Evolutionary conservation across 305 asterid genomes (phyloP).

Genomic region (Fraxinus velutina): DNA sequence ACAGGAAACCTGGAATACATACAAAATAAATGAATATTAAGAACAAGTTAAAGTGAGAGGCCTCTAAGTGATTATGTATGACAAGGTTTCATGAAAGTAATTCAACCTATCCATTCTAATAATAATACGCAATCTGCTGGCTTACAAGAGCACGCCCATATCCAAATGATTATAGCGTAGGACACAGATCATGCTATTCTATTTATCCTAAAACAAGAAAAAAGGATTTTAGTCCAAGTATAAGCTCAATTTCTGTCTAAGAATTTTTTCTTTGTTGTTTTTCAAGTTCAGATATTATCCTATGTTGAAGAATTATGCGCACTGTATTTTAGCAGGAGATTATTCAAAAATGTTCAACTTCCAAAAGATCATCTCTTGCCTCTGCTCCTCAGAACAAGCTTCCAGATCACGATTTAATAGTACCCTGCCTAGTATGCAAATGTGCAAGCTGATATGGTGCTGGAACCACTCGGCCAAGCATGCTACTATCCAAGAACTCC

Average conservation of each 20-base stretch:
- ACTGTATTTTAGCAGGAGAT: not conserved
- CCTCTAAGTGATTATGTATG: slow-evolving; percentile 13
- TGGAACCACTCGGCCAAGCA: not conserved
- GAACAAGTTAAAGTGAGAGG: slow-evolving; percentile 21
- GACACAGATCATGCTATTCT: not conserved
- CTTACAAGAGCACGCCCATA: not conserved
- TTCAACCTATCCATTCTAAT: not conserved
- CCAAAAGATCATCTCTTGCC: not conserved
- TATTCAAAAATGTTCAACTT: not conserved
- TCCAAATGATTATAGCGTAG: not conserved
- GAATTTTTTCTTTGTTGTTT: not conserved
- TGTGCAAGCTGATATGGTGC: slow-evolving; percentile 1
- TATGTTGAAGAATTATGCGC: not conserved
- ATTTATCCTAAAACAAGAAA: not conserved
- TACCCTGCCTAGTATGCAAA: slow-evolving; percentile 1
- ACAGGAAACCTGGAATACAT: not conserved
- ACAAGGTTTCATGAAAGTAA: slow-evolving; percentile 3
- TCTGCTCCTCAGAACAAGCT: not conserved
- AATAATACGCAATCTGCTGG: not conserved
- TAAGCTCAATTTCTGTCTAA: not conserved
- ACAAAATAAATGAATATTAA: slow-evolving; percentile 1
- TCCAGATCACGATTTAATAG: not conserved
- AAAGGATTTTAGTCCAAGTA: not conserved
- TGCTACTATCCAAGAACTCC: not conserved
- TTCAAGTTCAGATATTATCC: not conserved